phyloP scores from a whole-genome alignment of 306 rosid genomes.

The Begonia masoniana region DNA sequence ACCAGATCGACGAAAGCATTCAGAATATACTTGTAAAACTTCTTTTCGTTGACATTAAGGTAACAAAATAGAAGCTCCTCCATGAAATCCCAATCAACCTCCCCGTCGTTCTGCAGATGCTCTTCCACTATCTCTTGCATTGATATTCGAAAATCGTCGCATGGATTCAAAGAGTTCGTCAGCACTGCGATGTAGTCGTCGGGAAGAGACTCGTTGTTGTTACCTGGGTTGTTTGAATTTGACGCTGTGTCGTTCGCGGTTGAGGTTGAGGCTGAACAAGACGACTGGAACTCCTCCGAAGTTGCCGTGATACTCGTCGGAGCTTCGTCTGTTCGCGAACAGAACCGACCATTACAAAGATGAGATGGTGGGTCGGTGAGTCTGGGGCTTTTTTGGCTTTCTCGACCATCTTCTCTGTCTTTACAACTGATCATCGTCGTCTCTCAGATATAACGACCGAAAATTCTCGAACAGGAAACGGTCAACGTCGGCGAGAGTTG shows the following conservation, averaged over 20 bases:
- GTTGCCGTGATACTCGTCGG: conserved; percentile 17
- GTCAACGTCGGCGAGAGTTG: conserved; percentile 51
- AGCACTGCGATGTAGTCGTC: conserved; percentile 41
- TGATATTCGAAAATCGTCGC: conserved; percentile 42
- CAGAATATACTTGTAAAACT: conserved; percentile 39
- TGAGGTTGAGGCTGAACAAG: conserved; percentile 24
- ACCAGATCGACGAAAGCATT: conserved; percentile 61
- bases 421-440: conserved; percentile 14
- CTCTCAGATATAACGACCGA: conserved; percentile 38
- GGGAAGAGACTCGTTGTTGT: conserved; percentile 16
- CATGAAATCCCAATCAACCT: conserved; percentile 78
- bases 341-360: conserved; percentile 37
- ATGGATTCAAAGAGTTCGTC: conserved; percentile 36
- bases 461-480: conserved; percentile 66
- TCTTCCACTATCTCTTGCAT: conserved; percentile 53
- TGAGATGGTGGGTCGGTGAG: conserved; percentile 16
- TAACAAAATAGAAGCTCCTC: conserved; percentile 54
- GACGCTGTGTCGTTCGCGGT: conserved; percentile 8
- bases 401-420: not conserved
- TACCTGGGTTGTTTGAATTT: not conserved
- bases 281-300: conserved; percentile 21
- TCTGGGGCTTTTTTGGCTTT: conserved; percentile 17
- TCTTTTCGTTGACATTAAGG: conserved; percentile 53
- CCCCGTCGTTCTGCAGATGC: conserved; percentile 18
- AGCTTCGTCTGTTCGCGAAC: conserved; percentile 31